Evolutionary conservation across 257 asterid genomes (phyloP).

Genomic region (Capsicum chinense): DNA sequence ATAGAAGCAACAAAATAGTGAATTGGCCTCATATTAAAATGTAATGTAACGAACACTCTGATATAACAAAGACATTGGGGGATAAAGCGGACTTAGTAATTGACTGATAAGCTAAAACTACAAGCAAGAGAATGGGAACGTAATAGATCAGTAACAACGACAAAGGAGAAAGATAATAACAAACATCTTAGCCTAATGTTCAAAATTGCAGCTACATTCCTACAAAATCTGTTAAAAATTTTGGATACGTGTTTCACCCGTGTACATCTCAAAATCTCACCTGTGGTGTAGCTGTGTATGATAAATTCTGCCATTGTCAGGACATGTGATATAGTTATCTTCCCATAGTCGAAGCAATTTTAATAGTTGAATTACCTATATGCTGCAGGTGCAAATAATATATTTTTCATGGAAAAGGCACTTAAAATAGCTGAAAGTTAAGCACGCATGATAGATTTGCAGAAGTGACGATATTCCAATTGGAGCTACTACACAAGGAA

Average conservation of each 20-base stretch:
- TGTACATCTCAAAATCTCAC: not conserved
- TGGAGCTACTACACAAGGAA: too few relatives aligned
- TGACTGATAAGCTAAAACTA: not conserved
- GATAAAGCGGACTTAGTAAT: not conserved
- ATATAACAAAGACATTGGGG: not conserved
- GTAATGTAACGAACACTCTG: not conserved
- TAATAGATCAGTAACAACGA: not conserved
- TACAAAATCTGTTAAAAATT: not conserved
- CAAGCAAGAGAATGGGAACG: not conserved
- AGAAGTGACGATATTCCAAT: too few relatives aligned
- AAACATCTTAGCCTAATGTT: not conserved
- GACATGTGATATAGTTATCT: too few relatives aligned
- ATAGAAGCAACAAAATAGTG: not conserved
- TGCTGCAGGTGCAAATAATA: too few relatives aligned
- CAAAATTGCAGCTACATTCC: not conserved
- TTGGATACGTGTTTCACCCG: not conserved
- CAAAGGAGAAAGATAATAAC: not conserved
- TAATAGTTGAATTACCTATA: too few relatives aligned
- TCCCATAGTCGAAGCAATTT: too few relatives aligned
- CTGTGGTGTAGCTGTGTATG: not conserved
- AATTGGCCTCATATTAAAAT: not conserved
- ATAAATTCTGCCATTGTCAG: too few relatives aligned
- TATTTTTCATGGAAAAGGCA: too few relatives aligned
- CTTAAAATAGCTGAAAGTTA: too few relatives aligned
- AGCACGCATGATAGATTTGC: too few relatives aligned